Conservation (phyloP, 202 grass and related monocot genomes). For the Bolboschoenoplectus hybrid region DNA sequence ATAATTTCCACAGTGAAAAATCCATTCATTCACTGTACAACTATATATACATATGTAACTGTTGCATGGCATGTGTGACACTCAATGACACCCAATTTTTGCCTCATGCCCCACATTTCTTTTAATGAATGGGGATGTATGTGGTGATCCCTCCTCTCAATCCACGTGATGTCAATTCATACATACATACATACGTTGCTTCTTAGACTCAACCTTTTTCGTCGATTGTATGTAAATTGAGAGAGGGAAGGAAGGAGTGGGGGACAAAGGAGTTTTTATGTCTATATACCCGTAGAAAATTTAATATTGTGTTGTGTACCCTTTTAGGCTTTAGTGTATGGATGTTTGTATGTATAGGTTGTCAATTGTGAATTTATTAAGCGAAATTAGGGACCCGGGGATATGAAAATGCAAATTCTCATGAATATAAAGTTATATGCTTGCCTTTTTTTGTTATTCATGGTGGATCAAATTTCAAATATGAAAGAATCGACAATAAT, state of each 20-base stretch:
- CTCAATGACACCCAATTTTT: not conserved
- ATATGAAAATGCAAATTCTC: too few relatives aligned
- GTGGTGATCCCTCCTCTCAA: not conserved
- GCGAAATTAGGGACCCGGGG: too few relatives aligned
- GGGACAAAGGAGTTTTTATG: not conserved
- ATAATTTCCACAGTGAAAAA: too few relatives aligned
- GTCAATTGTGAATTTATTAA: too few relatives aligned
- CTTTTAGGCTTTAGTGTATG: too few relatives aligned
- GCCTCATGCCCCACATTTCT: constrained; percentile 12
- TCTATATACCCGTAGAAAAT: not conserved
- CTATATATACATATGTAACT: not conserved
- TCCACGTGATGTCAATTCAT: constrained; percentile 17
- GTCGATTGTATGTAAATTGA: not conserved
- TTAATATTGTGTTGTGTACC: too few relatives aligned
- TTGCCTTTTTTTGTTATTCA: too few relatives aligned
- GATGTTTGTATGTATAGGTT: too few relatives aligned
- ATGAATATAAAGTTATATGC: too few relatives aligned
- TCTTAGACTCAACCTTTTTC: not conserved
- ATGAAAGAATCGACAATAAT: too few relatives aligned
- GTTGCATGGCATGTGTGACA: not conserved
- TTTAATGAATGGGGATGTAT: not conserved
- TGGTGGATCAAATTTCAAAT: too few relatives aligned
- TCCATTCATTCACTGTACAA: not conserved
- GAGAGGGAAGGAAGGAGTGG: too few relatives aligned
- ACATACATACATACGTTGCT: not conserved